Evolutionary conservation across 2,329 filamentous ascomycete genomes (phyloP).

Genomic region (Xylariales sp.): DNA sequence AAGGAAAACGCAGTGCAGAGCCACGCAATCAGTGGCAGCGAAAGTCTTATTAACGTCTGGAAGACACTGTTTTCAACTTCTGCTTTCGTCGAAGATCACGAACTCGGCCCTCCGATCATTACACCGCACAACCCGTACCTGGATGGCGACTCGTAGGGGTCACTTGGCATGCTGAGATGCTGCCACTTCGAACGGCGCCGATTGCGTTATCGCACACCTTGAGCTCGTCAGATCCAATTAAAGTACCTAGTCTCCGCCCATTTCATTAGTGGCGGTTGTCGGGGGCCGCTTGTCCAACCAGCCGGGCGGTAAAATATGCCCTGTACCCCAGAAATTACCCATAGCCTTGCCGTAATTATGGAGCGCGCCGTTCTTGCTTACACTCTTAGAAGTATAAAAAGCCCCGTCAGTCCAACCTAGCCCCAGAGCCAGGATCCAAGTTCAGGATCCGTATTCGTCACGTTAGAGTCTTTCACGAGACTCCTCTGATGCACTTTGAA

Average conservation of each 20-base stretch:
- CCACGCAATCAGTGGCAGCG: no score
- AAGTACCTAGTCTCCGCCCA: background rate
- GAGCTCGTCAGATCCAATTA: slow-evolving; percentile 9
- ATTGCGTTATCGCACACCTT: slow-evolving; percentile 8
- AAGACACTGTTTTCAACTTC: slow-evolving; percentile 1
- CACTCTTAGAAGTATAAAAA: no score
- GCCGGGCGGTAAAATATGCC: slow-evolving; percentile 6
- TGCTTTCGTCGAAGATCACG: background rate
- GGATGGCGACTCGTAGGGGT: no score
- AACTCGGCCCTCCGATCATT: background rate
- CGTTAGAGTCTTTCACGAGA: no score
- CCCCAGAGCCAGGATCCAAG: no score
- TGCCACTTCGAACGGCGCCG: slow-evolving; percentile 5
- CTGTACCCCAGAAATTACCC: slow-evolving; percentile 6
- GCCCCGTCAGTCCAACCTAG: no score
- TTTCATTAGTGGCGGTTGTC: slow-evolving; percentile 5
- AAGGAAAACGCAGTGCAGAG: background rate
- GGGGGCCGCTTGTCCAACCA: slow-evolving; percentile 1
- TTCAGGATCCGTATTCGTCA: no score
- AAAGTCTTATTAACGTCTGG: no score
- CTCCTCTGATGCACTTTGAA: no score
- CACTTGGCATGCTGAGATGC: no score
- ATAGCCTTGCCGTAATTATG: background rate
- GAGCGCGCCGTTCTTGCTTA: background rate
- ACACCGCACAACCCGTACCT: slow-evolving; percentile 1